Evolutionary conservation across 1,284 basidiomycete species (phyloP).

Genomic region (Irpex sp.): DNA sequence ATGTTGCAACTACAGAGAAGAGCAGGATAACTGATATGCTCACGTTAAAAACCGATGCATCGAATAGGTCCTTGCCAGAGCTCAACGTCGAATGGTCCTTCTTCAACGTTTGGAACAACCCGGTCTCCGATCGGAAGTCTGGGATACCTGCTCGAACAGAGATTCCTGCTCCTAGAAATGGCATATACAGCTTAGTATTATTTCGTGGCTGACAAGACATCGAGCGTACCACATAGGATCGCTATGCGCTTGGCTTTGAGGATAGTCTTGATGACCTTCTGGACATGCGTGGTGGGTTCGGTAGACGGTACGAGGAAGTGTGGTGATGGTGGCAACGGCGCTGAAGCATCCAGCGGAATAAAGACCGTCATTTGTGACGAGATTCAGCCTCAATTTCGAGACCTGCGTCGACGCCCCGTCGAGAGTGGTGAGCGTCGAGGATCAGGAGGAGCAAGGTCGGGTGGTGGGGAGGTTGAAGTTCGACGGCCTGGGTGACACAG

Average conservation of each 20-base stretch:
- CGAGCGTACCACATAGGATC: constrained; percentile 76
- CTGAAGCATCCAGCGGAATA: constrained; percentile 30
- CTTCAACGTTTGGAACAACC: constrained; percentile 79
- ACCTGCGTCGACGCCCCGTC: background rate
- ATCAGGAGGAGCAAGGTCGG: background rate
- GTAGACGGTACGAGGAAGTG: constrained; percentile 36
- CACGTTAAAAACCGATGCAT: constrained; percentile 87
- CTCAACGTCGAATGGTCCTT: constrained; percentile 72
- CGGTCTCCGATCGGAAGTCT: constrained; percentile 85
- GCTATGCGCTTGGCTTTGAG: constrained; percentile 80
- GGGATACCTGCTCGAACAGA: constrained; percentile 90
- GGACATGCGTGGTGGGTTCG: constrained; percentile 39
- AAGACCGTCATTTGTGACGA: constrained; percentile 29
- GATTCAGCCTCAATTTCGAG: constrained; percentile 15
- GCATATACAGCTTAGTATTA: background rate
- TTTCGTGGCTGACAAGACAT: constrained; percentile 12
- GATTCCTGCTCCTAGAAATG: constrained; percentile 77
- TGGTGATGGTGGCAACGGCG: constrained; percentile 26
- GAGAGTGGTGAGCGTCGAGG: background rate
- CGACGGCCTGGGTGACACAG: background rate
- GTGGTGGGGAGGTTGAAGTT: background rate
- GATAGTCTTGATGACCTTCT: constrained; percentile 59
- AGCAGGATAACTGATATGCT: constrained; percentile 29
- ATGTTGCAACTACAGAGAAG: background rate
- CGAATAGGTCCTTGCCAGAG: constrained; percentile 88